Evolutionary conservation across 257 asterid genomes (phyloP), one percentile per base, ranked within the genome.

Genomic region (Nicotiana tomentosiformis): DNA sequence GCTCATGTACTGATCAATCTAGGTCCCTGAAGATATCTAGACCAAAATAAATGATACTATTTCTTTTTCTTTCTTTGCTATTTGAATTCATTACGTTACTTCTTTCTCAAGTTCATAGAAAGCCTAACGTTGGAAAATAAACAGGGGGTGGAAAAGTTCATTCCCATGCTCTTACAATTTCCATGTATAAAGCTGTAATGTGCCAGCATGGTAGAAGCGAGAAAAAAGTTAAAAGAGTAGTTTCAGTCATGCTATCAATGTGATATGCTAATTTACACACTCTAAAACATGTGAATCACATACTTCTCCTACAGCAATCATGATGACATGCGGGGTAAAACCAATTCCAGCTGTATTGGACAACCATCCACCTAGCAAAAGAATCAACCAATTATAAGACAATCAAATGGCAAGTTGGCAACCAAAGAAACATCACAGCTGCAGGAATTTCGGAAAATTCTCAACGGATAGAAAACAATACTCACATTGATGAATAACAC

Each of bases 301-400:
- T 91, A 92, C 98, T 84, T 94, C 98, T 86, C 98, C 98, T 82
- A 85, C 88, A 14, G 93, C 90, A 56, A 94, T 69, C 81, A 86
- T 84, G 86, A 94, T 87, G 89, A 91, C 90, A 80, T 94, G 97
- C 32, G 94, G 96, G 80, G 95, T 88, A 89, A 94, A 88, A 72
- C 90, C 91, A 69, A 90, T 89, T 81, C 96, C 98, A 72, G 88
- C 92, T 72, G 93, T 89, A 82, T 77, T 89, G 83, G 88, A 88
- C 37, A 86, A 83, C 84, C 96, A 88, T 80, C 92, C 94, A 89
- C 97, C 95, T 92, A 90, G 84, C 77, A 91, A 82, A 87, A 80
- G n/a, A 51, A 81, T 81, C 83, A 88, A 85, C 82, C 69, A 77
- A 76, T 74, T 74, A 74, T 8, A 49, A 3, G 61, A 1, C 60